phyloP scores from a whole-genome alignment of 139 green algal species.

The Zygnema cylindricum region DNA sequence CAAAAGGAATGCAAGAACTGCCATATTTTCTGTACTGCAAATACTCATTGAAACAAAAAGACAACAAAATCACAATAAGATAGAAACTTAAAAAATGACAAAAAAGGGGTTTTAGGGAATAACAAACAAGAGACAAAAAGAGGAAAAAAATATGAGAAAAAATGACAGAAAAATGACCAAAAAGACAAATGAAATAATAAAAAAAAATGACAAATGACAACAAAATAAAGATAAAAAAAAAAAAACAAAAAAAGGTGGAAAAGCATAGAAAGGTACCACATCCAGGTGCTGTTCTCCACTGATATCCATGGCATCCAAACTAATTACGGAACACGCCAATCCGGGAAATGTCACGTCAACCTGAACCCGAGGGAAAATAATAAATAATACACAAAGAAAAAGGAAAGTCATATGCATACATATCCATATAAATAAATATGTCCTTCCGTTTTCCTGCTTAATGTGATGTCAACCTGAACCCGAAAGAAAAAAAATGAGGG shows the following conservation, averaged over 20 bases:
- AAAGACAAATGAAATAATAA: not conserved
- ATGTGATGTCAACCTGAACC: not conserved
- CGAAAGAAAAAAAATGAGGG: not conserved
- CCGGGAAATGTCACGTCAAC: constrained; percentile 90
- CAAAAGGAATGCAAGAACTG: no score
- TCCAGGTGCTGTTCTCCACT: constrained; percentile 92
- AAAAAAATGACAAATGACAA: not conserved
- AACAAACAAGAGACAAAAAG: no score
- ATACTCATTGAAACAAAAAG: no score
- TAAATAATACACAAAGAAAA: not conserved
- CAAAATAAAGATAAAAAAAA: not conserved
- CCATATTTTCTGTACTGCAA: no score
- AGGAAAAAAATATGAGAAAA: no score
- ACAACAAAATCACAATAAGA: no score
- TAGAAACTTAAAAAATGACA: no score
- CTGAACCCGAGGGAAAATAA: constrained; percentile 38
- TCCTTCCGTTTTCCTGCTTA: not conserved
- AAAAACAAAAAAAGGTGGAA: not conserved
- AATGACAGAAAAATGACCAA: no score
- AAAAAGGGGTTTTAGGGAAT: no score
- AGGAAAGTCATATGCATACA: not conserved
- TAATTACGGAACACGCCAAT: constrained; percentile 89
- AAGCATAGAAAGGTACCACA: constrained; percentile 66
- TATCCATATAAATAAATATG: not conserved
- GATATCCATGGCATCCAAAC: constrained; percentile 96